These are phyloP conservation scores for Fusarium hainanense DNA, from an alignment of 2,329 filamentous ascomycete species.

Conservation along the genomic window DNA sequence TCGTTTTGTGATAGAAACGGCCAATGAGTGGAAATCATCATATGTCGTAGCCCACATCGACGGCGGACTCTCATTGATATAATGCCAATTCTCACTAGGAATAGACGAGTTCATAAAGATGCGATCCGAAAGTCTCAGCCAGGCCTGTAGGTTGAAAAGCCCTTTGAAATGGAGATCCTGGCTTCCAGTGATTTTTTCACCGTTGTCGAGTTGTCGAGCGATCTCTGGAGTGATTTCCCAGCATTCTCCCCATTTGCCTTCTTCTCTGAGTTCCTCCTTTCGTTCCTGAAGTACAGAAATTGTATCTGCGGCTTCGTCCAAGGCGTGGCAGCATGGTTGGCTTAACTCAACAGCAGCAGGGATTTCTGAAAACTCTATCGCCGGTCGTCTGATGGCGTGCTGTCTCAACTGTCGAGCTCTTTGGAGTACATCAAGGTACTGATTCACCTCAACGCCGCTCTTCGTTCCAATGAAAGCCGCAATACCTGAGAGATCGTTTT, in stretches of 20 bases:
- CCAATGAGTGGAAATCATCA: slow-evolving; percentile 78
- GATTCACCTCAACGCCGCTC: slow-evolving; percentile 76
- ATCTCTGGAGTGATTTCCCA: slow-evolving; percentile 71
- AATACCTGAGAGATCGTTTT: slow-evolving; percentile 70
- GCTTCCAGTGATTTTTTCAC: slow-evolving; percentile 31
- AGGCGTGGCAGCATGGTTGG: slow-evolving; percentile 68
- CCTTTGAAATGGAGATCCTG: slow-evolving; percentile 60
- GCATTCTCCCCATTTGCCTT: slow-evolving; percentile 67
- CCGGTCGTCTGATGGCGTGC: slow-evolving; percentile 46
- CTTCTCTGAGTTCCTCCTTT: slow-evolving; percentile 70
- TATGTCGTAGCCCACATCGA: slow-evolving; percentile 80
- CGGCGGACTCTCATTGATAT: slow-evolving; percentile 69
- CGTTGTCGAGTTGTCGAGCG: slow-evolving; percentile 47
- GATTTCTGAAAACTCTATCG: slow-evolving; percentile 64
- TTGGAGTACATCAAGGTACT: slow-evolving; percentile 74
- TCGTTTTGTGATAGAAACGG: slow-evolving; percentile 74
- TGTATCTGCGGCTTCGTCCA: slow-evolving; percentile 76
- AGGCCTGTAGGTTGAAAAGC: slow-evolving; percentile 69
- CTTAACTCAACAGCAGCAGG: slow-evolving; percentile 80
- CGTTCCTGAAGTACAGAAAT: slow-evolving; percentile 72
- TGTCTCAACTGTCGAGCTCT: slow-evolving; percentile 58
- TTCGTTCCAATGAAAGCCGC: slow-evolving; percentile 75
- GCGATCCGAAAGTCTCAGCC: slow-evolving; percentile 71
- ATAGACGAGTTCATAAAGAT: slow-evolving; percentile 80
- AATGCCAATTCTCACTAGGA: slow-evolving; percentile 74